Percentiles rank a stretch among this genome's conserved stretches.
Evolutionary conservation across 176 grass and related monocot species (phyloP).

Genomic region (Eragrostis nindensis): DNA sequence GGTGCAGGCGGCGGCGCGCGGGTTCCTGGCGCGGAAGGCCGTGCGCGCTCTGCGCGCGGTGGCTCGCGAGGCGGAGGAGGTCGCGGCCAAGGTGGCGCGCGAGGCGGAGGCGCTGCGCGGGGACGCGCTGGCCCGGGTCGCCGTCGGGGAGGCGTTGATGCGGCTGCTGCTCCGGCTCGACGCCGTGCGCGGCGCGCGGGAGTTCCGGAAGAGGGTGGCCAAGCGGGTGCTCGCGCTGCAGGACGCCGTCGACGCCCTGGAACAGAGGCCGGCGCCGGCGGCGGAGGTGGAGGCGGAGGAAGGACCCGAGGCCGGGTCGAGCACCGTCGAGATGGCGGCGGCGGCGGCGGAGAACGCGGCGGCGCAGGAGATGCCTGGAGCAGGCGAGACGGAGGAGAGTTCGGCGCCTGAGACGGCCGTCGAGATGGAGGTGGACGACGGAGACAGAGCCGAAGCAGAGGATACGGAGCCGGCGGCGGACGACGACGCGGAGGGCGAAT

Average conservation of each 20-base stretch:
- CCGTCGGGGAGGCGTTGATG: conserved; percentile 63
- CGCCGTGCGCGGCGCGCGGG: conserved; percentile 63
- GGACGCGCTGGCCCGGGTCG: conserved; percentile 41
- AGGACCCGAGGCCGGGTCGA: background rate
- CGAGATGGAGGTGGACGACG: conserved; percentile 31
- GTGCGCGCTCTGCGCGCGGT: conserved; percentile 37
- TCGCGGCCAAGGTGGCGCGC: background rate
- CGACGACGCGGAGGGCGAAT: conserved; percentile 26
- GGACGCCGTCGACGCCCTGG: conserved; percentile 64
- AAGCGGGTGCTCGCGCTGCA: conserved; percentile 65
- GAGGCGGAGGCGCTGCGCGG: conserved; percentile 31
- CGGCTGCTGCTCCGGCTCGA: conserved; percentile 56
- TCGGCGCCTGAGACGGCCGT: background rate
- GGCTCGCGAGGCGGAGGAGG: conserved; percentile 43
- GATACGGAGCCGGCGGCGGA: background rate
- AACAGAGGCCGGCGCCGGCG: background rate
- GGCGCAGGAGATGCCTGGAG: too few relatives aligned
- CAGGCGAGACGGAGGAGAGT: background rate
- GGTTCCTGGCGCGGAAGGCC: conserved; percentile 60
- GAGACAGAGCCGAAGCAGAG: background rate
- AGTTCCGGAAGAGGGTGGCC: conserved; percentile 64
- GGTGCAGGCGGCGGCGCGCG: conserved; percentile 60
- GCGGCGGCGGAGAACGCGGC: too few relatives aligned
- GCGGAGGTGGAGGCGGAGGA: conserved; percentile 13
- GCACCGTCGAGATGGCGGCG: background rate